Base-by-base conservation (phyloP, 352 stramenopile genomes). In the Phytophthora idaei region DNA sequence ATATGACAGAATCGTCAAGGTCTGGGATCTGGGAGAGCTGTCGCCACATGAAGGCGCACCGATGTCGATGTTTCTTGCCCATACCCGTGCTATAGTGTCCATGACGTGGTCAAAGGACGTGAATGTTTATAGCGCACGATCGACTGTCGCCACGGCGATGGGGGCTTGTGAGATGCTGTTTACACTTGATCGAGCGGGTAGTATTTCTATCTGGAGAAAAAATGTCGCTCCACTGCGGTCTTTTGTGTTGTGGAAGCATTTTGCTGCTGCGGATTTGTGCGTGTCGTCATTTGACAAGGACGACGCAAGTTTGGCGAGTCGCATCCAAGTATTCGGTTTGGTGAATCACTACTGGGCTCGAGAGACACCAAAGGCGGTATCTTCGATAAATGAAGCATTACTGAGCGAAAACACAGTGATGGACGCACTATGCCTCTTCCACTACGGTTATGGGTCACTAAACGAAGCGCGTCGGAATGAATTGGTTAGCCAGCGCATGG, bases 181-280 rank as follows among this genome's bases (percentile, higher is more conserved):
- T 49, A 82, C 81, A 41, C 74, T 96, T 31, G 85, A 96, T 49
- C 69, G 73, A 25, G 57, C 63, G 29, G 87, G 87, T 5, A 82
- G 71, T 29, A 58, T 96, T 44, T 90, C 80, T 25, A 90, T 95
- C 25, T 96, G 89, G 89, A 77, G 83, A 10, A 85, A 94, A 57
- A 90, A 81, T 34, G 56, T 78, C 5, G 74, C 71, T 25, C 69
- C 74, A 4, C 49, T 69, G 5, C 79, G 81, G 0, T 80, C 80
- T 10, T 95, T 96, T 64, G 74, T 82, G 25, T 39, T 90, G 28
- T 94, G 87, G 87, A 91, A 92, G 58, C 64, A 64, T 11, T 83
- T 92, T 31, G 61, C 58, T 39, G 72, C 69, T 15, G 53, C 60
- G 2, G 83, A 93, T 50, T 76, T 82, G 3, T 77, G 41, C 25